These are phyloP conservation scores for Tricholoma sp. DNA, from an alignment of 768 basidiomycete genomes.

Conservation along the genomic window DNA sequence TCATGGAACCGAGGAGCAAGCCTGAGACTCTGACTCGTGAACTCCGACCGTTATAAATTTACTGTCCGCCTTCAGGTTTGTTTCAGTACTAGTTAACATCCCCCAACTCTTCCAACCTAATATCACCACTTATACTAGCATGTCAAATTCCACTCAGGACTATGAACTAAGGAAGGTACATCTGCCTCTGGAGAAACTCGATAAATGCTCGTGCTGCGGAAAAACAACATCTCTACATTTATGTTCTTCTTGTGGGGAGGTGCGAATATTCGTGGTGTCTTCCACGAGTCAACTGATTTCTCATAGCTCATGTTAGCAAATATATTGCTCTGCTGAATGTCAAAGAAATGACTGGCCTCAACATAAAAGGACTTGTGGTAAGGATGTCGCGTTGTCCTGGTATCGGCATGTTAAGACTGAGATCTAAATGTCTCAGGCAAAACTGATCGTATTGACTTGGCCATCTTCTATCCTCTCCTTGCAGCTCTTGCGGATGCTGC, in stretches of 20 bases:
- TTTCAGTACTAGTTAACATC: too few species aligned
- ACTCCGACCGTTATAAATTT: too few species aligned
- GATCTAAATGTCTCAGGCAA: constrained; percentile 5
- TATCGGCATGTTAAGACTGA: not conserved
- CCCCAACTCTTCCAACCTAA: too few species aligned
- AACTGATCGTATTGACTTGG: constrained; percentile 24
- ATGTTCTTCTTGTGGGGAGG: constrained; percentile 14
- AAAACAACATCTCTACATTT: constrained; percentile 3
- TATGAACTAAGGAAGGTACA: constrained; percentile 1
- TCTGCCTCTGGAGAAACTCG: constrained; percentile 8
- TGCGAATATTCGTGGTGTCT: not conserved
- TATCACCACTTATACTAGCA: not conserved
- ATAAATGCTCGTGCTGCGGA: constrained; percentile 7
- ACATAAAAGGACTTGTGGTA: not conserved
- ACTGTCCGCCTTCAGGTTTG: too few species aligned
- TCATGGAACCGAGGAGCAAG: too few species aligned
- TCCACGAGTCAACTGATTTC: not conserved
- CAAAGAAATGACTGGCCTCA: not conserved
- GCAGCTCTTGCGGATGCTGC: constrained; percentile 20
- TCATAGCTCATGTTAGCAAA: not conserved
- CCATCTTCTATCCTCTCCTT: constrained; percentile 26
- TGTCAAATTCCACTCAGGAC: not conserved
- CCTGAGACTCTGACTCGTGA: too few species aligned
- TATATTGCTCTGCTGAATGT: not conserved
- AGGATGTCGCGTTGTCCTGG: not conserved